Evolutionary conservation across 352 stramenopile species (phyloP), one percentile per base, ranked within the genome.

Genomic region (Phytophthora gonapodyides): DNA sequence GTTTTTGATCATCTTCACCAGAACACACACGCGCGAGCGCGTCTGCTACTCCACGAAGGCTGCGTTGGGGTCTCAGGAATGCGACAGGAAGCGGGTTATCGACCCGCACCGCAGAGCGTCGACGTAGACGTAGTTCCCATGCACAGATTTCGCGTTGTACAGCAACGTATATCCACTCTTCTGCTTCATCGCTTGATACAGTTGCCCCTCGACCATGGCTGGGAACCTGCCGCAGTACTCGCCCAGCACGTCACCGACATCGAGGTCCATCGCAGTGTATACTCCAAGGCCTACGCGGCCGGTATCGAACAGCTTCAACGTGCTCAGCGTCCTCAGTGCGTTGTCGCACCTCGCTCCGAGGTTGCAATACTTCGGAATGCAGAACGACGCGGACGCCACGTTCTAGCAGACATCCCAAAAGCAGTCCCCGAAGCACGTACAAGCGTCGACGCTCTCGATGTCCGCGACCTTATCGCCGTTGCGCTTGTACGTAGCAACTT

Each of bases 41-140:
- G 33, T 55, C 11, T 50, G 21, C 34, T 43, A 8, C 17, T 62
- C 55, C 2, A 62, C 44, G 35, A 62, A 62, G 2, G 31, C 52
- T 11, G 41, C 30, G 13, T 45, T 51, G 5, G 38, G 16, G n/a
- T 51, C 12, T 30, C 41, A 59, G 2, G 52, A 5, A 13, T 59
- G 41, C n/a, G 27, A 36, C 1, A 50, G 35, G 40, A 51, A 59
- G 2, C 43, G 44, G n/a, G 44, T 55, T 2, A 51, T 55, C 4
- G 43, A 55, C 0, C 44, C 44, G 15, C 1, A 33, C 0, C 17
- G 15, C 1, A 36, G 3, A 0, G 55, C 55, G 0, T 63, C 55
- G 2, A 63, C 37, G 37, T 56, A 57, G 1, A 63, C 45, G 16
- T 44, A 63, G 6, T 51, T 50, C 9, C 37, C 37, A 0, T n/a